Evolutionary conservation across 2,329 filamentous ascomycete genomes (phyloP).

Genomic region (Aspergillus neoniger): DNA sequence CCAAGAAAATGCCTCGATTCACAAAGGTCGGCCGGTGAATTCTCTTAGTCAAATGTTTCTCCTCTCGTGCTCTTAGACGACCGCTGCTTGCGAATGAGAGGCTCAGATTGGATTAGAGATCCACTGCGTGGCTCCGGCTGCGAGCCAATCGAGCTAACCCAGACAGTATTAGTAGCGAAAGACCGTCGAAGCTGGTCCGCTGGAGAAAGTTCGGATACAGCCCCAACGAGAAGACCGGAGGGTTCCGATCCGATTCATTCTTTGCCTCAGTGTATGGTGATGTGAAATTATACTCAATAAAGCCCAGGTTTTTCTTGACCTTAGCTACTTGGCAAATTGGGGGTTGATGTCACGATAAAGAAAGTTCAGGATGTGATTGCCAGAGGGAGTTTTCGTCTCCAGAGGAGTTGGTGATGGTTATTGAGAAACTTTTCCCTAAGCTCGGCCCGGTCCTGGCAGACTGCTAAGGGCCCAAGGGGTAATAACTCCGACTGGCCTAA

Average conservation of each 20-base stretch:
- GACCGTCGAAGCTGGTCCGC: conserved; percentile 6
- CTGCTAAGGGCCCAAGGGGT: not conserved
- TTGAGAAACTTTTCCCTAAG: not conserved
- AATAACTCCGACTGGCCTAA: conserved; percentile 1
- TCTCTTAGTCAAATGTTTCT: conserved; percentile 14
- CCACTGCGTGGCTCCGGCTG: conserved; percentile 9
- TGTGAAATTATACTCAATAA: not conserved
- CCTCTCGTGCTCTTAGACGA: not conserved
- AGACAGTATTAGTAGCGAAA: conserved; percentile 1
- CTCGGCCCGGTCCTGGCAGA: not conserved
- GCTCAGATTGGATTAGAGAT: conserved; percentile 5
- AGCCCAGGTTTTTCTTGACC: not conserved
- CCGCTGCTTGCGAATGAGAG: conserved; percentile 11
- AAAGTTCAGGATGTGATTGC: not conserved
- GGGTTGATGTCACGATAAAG: not conserved
- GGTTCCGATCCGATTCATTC: not conserved
- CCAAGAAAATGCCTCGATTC: conserved; percentile 14
- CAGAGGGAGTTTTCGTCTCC: not conserved
- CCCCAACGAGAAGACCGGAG: not conserved
- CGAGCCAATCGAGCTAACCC: conserved; percentile 1
- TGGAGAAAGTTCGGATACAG: conserved; percentile 12
- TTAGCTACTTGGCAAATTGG: not conserved
- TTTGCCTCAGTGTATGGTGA: not conserved
- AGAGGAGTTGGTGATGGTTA: not conserved
- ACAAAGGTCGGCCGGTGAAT: conserved; percentile 12